Evolutionary conservation across 495 filamentous ascomycete species (phyloP), one percentile per base, ranked within the genome.

Genomic region (Cairneyella variabilis): DNA sequence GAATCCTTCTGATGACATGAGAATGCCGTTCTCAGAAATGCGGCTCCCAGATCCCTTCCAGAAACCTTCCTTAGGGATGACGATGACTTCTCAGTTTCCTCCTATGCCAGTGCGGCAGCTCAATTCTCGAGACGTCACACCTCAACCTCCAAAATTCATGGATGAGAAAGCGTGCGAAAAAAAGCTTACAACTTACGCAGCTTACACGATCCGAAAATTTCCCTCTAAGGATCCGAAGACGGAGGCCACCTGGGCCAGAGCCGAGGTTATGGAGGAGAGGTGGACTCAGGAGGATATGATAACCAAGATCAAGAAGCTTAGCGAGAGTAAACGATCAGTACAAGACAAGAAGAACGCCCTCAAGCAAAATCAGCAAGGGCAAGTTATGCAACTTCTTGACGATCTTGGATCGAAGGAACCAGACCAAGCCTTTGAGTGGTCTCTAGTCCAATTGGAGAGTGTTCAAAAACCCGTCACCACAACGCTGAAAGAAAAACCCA

Each of bases 381-480:
- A 61, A 30, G 25, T 64, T 25, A 46, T 49, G 18, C 46, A 32
- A 6, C 39, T 61, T 0, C 4, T 61, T 25, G 61, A 64, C 27
- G 38, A 40, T 14, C 43, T 61, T n/a, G 36, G 11, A 18, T 25
- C 48, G 1, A 30, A 38, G 36, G 58, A 64, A 38, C 0, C 0
- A 2, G 55, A 61, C 23, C 9, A 3, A 4, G 48, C 52, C 20
- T 64, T 61, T 30, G 53, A 56, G 22, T 64, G 51, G 54, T 47
- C 56, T 1, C 34, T 64, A 6, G 48, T 52, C 8, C 58, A 64
- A 32, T 22, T 64, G 6, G 58, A 64, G 22, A 39, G n/a, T 7
- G 32, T 55, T 22, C 34, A 9, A 16, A 41, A 46, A 22, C 48
- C 48, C 12, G 3, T 36, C 12, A 48, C 14, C 5, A n/a, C n/a